A percentile compares a stretch with the other conserved stretches of the same genome.
These are phyloP conservation scores for Artemisia tridentata DNA, from an alignment of 129 eudicot species.

Conservation along the genomic window DNA sequence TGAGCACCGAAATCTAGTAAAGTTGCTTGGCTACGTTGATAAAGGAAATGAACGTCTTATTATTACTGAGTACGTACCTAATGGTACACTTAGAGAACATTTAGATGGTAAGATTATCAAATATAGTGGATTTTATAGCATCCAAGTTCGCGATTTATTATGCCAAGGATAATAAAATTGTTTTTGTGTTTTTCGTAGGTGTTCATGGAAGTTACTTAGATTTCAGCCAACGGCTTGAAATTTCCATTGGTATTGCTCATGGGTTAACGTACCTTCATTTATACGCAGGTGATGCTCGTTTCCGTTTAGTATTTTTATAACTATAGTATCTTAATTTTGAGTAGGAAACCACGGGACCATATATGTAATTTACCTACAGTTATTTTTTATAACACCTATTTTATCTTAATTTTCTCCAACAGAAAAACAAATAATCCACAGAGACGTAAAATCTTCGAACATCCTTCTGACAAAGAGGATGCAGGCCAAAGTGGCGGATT, in stretches of 20 bases:
- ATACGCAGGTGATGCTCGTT: slow-evolving; percentile 59
- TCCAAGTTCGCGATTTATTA: not conserved
- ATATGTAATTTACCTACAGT: too few relatives aligned
- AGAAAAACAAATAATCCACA: slow-evolving; percentile 91
- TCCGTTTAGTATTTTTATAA: not conserved
- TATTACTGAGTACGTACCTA: slow-evolving; percentile 81
- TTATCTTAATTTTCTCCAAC: slow-evolving; percentile 20
- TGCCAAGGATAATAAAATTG: slow-evolving; percentile 19
- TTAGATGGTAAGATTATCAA: slow-evolving; percentile 70
- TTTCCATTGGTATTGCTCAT: slow-evolving; percentile 85
- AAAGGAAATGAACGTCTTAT: slow-evolving; percentile 84
- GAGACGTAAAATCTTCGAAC: slow-evolving; percentile 95
- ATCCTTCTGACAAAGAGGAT: slow-evolving; percentile 75
- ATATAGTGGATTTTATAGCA: not conserved
- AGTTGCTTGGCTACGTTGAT: slow-evolving; percentile 83
- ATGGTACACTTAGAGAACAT: slow-evolving; percentile 95
- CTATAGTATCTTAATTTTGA: too few relatives aligned
- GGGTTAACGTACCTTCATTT: slow-evolving; percentile 87
- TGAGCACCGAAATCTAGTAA: slow-evolving; percentile 84
- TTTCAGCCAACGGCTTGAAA: slow-evolving; percentile 88
- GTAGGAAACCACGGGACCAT: too few relatives aligned
- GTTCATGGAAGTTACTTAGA: slow-evolving; percentile 67
- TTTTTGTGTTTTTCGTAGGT: slow-evolving; percentile 41
- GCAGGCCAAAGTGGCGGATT: slow-evolving; percentile 94
- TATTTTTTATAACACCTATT: not conserved